Evolutionary conservation across 805 yeast species (phyloP).

Genomic region (Pichia cephalocereana): DNA sequence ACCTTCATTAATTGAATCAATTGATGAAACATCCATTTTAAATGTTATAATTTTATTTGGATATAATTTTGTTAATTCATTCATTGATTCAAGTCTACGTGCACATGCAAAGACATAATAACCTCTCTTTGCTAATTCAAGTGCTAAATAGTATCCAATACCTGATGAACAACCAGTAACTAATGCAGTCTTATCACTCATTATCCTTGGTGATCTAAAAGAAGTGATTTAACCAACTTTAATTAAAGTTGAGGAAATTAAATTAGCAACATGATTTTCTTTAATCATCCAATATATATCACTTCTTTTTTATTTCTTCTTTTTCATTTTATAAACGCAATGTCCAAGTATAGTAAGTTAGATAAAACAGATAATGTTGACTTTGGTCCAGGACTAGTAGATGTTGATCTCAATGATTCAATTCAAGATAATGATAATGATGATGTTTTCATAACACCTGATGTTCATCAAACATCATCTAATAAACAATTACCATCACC

Average conservation of each 20-base stretch:
- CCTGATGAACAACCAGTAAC: slow-evolving; percentile 57
- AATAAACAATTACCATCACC: slow-evolving; percentile 1
- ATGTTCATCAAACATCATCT: slow-evolving; percentile 12
- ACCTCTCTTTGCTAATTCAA: slow-evolving; percentile 34
- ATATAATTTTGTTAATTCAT: slow-evolving; percentile 32
- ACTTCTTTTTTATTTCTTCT: too few relatives aligned
- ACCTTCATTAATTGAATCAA: slow-evolving; percentile 37
- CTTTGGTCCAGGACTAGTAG: background rate
- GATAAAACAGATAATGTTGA: slow-evolving; percentile 6
- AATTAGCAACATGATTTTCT: too few relatives aligned
- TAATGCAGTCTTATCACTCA: slow-evolving; percentile 29
- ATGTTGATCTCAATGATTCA: background rate
- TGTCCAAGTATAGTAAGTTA: background rate
- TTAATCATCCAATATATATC: too few relatives aligned
- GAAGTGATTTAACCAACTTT: too few relatives aligned
- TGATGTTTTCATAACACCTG: slow-evolving; percentile 28
- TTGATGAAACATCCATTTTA: slow-evolving; percentile 48
- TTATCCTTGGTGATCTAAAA: too few relatives aligned
- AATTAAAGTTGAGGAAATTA: too few relatives aligned
- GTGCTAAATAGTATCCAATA: slow-evolving; percentile 42
- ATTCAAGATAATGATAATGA: slow-evolving; percentile 18
- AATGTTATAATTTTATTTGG: slow-evolving; percentile 35
- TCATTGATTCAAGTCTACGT: slow-evolving; percentile 55
- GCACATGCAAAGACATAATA: slow-evolving; percentile 66
- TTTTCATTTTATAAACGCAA: background rate